Base-by-base conservation (phyloP, 1,284 basidiomycete genomes). In the Phenoliferia sp. region DNA sequence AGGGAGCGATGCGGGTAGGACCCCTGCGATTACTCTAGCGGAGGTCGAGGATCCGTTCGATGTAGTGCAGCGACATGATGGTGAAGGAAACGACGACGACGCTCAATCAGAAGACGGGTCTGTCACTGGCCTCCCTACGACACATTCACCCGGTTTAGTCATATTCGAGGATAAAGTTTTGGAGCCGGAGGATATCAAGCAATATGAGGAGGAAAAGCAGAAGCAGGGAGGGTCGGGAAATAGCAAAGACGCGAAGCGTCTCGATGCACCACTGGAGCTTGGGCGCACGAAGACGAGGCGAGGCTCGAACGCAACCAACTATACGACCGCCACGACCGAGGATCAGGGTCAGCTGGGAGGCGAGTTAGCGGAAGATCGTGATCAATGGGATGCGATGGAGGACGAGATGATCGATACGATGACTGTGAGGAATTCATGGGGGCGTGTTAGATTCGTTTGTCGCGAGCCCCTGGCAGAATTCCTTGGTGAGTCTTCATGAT, bases 391-490 rank as follows among this genome's bases (percentile, higher is more conserved):
- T 9, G 58, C 6, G 22, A 52, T 32, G 58, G 34, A 36, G 19
- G 33, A 36, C 2, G 34, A 36, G 16, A 5, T 9, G 35, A 26
- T 36, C 6, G 58, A 36, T 3, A 32, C n/a, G 3, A 35, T 36
- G 34, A 33, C 29, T 3, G 58, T 71, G 9, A 50, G 63, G 4
- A 73, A 69, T 29, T 48, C 15, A 16, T 73, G 69, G 69, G 66
- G 67, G 3, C 67, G 65, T 10, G 31, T 72, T 16, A 65, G 74
- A 4, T 69, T 64, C 31, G 66, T 62, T 4, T 44, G 71, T 6
- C 57, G 74, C 6, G 74, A 76, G 55, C 73, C 73, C 19, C 54
- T 72, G 29, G 74, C 74, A 26, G 74, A 76, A 55, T 73, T 76
- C 36, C 65, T 76, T 19, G 74, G 66, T 9, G 48, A 52, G 48